Evolutionary conservation across 2,329 filamentous ascomycete genomes (phyloP), one percentile per base, ranked within the genome.

Genomic region (Phialemoniopsis sp.): DNA sequence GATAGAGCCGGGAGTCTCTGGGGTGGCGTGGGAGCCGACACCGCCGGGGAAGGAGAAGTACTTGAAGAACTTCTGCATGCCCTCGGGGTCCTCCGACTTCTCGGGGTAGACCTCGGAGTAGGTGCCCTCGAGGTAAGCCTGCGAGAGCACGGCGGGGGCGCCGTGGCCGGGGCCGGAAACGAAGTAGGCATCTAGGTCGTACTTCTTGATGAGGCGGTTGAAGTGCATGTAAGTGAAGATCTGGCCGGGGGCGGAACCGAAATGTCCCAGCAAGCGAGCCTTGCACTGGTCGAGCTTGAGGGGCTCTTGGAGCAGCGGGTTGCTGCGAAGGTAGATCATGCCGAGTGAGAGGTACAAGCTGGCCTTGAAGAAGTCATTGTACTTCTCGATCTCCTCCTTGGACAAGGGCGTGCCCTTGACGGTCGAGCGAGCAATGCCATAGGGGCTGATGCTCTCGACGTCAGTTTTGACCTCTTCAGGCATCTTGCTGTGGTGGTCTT

Each of bases 221-320:
- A 88, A 85, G 64, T 89, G 85, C 67, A 89, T 86, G 60, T 82
- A 89, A 28, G 84, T 86, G 62, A 90, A 89, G 42, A 84, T 81
- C 60, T 89, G 86, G 13, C 85, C 86, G n/a, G 86, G 81, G 36
- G 86, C 85, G 3, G 83, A 87, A 39, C 86, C 86, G 72, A 87
- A 90, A 57, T 90, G 86, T 30, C 86, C 86, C 3, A 90, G 69
- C 8, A 89, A 68, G 47, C 86, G 78, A 43, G 76, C 71, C 64
- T 90, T 90, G 64, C 89, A 69, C 54, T 89, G 82, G 39, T 87
- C 78, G 26, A 76, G 65, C 49, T 78, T 78, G 47, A 88, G 70
- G 2, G 83, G 82, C 49, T 88, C 78, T 43, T 73, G 73, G 32
- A 90, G 76, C 12, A 90, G 72, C 13, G 85, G 82, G 47, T 90